Percentiles rank a stretch among this genome's conserved stretches.
These are phyloP conservation scores for Trichophyton benhamiae DNA, from an alignment of 2,329 filamentous ascomycete genomes.

Conservation along the genomic window DNA sequence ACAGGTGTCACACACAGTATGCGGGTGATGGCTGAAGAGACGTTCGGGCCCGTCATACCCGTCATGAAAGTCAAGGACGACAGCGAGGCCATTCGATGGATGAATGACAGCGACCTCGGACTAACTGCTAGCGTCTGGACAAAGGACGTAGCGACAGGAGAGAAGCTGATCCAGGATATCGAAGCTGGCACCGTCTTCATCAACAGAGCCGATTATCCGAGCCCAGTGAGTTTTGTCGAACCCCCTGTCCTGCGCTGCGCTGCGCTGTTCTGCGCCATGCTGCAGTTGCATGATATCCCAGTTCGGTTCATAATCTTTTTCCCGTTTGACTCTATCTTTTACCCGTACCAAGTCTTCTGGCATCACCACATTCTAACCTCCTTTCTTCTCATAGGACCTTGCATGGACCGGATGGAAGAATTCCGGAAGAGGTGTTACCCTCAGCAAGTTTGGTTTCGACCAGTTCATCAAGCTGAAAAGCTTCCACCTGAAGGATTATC, in stretches of 20 bases:
- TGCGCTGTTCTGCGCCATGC: too few species aligned
- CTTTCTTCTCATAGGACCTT: constrained; percentile 51
- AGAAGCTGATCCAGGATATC: constrained; percentile 64
- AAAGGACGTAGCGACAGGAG: constrained; percentile 64
- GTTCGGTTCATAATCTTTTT: constrained; percentile 1
- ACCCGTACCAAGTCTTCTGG: background rate
- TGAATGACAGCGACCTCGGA: constrained; percentile 93
- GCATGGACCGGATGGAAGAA: constrained; percentile 99
- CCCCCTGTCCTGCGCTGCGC: background rate
- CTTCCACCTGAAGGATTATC: constrained; percentile 77
- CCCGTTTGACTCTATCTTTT: constrained; percentile 6
- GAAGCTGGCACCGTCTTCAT: constrained; percentile 95
- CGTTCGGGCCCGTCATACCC: constrained; percentile 84
- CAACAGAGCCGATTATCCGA: constrained; percentile 85
- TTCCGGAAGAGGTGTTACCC: constrained; percentile 78
- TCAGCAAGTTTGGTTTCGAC: constrained; percentile 84
- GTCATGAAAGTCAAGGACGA: constrained; percentile 77
- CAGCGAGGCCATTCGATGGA: constrained; percentile 65
- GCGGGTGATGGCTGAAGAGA: constrained; percentile 85
- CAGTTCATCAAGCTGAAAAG: constrained; percentile 95
- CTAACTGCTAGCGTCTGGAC: constrained; percentile 97
- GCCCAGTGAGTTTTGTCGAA: constrained; percentile 54
- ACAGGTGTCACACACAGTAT: constrained; percentile 69
- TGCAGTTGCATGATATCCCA: background rate
- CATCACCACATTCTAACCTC: constrained; percentile 11